Evolutionary conservation across 495 filamentous ascomycete genomes (phyloP).

Genomic region (Penicillium desertorum): DNA sequence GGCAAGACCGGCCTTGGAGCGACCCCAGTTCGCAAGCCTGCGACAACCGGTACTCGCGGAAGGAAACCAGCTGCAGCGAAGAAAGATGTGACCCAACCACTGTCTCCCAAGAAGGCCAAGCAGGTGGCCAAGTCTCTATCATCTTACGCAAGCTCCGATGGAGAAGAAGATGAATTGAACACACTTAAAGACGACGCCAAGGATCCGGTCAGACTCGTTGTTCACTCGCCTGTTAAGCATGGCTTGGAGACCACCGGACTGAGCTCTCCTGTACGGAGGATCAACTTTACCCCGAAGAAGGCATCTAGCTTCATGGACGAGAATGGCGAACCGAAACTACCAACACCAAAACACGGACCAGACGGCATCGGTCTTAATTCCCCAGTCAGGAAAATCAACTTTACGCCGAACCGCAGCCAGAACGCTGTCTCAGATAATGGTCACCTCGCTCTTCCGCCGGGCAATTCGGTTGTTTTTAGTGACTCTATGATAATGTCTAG

Average conservation of each 20-base stretch:
- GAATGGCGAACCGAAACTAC: constrained; percentile 35
- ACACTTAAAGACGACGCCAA: constrained; percentile 42
- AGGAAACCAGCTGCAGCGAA: constrained; percentile 41
- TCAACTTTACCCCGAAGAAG: constrained; percentile 41
- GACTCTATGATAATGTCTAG: constrained; percentile 47
- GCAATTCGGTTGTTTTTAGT: constrained; percentile 37
- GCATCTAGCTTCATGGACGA: constrained; percentile 34
- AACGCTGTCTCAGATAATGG: constrained; percentile 24
- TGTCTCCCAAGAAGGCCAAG: constrained; percentile 58
- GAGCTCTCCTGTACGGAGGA: constrained; percentile 43
- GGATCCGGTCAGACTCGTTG: constrained; percentile 27
- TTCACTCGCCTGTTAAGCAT: constrained; percentile 45
- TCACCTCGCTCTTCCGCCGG: constrained; percentile 26
- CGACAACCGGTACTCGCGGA: constrained; percentile 31
- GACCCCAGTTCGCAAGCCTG: constrained; percentile 50
- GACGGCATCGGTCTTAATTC: constrained; percentile 25
- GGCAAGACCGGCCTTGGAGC: constrained; percentile 41
- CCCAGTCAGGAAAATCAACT: constrained; percentile 37
- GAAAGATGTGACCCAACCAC: constrained; percentile 37
- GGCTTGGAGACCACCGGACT: constrained; percentile 28
- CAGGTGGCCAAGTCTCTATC: constrained; percentile 51
- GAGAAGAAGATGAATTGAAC: constrained; percentile 53
- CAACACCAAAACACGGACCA: constrained; percentile 31
- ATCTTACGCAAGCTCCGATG: constrained; percentile 43
- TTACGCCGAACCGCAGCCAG: constrained; percentile 29